phyloP scores from a whole-genome alignment of 371 early-diverging fungal genomes.

The Catenaria anguillulae region DNA sequence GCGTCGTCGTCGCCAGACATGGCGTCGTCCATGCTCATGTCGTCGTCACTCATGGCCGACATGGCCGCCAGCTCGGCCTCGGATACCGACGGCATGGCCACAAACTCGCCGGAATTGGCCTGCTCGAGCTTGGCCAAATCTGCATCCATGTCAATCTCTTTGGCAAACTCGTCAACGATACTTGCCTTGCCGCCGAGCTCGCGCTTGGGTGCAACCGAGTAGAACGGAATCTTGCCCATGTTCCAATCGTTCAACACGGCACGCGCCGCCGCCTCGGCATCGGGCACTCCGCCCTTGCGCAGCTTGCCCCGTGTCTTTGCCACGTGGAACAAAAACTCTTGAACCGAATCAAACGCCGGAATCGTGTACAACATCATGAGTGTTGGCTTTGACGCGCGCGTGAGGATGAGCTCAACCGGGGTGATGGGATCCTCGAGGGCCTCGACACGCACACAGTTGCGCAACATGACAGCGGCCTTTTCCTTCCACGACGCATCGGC shows the following conservation, averaged over 20 bases:
- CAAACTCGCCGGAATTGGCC: background rate
- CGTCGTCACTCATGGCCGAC: conserved; percentile 9
- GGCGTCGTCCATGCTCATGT: conserved; percentile 18
- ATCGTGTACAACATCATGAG: conserved; percentile 66
- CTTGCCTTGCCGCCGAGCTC: conserved; percentile 11
- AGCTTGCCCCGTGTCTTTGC: conserved; percentile 72
- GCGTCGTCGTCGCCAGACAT: conserved; percentile 18
- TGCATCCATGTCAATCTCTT: conserved; percentile 22
- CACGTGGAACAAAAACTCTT: conserved; percentile 72
- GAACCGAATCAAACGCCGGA: conserved; percentile 51
- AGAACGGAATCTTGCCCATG: conserved; percentile 83
- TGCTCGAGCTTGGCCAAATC: background rate
- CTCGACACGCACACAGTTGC: conserved; percentile 91
- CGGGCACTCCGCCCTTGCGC: conserved; percentile 77
- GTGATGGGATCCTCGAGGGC: conserved; percentile 80
- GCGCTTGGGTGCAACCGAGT: conserved; percentile 62
- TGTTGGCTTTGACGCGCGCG: conserved; percentile 56
- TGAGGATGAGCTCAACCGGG: conserved; percentile 79
- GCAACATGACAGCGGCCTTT: conserved; percentile 65
- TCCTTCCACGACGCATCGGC: conserved; percentile 27
- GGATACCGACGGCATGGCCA: conserved; percentile 13
- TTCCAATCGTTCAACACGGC: conserved; percentile 91
- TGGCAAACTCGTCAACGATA: conserved; percentile 21
- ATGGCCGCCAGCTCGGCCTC: too few relatives aligned
- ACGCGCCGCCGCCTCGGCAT: conserved; percentile 69